Conservation (phyloP, 805 yeast species). For the Debaryomyces prosopidis region DNA sequence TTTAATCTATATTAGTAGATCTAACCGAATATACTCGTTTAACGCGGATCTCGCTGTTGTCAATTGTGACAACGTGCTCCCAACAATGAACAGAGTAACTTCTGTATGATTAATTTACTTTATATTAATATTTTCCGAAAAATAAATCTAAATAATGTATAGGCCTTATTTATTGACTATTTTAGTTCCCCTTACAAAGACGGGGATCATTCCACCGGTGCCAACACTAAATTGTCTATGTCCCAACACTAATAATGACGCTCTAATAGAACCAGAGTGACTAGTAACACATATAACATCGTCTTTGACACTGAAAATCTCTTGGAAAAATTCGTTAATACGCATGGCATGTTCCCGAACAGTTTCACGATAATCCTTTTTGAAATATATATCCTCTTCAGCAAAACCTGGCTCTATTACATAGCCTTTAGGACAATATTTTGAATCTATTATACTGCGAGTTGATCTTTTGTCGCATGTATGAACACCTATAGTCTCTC, state of each 20-base stretch:
- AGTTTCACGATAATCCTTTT: constrained; percentile 39
- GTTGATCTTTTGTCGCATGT: constrained; percentile 50
- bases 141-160: too few relatives aligned
- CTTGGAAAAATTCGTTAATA: constrained; percentile 35
- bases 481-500: constrained; percentile 53
- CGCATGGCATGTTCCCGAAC: constrained; percentile 42
- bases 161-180: not conserved
- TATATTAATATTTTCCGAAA: too few relatives aligned
- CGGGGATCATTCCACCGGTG: constrained; percentile 60
- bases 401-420: constrained; percentile 44
- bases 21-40: too few relatives aligned
- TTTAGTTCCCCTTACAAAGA: constrained; percentile 46
- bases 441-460: constrained; percentile 33
- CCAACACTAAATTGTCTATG: constrained; percentile 50
- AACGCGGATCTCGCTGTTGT: too few relatives aligned
- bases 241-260: constrained; percentile 46
- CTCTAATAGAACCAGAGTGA: constrained; percentile 52
- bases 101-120: too few relatives aligned
- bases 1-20: too few relatives aligned
- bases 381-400: constrained; percentile 47
- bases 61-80: too few relatives aligned
- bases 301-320: constrained; percentile 29
- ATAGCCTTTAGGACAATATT: constrained; percentile 40
- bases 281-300: constrained; percentile 44
- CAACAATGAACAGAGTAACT: too few relatives aligned